phyloP scores from a whole-genome alignment of 768 basidiomycete genomes.

The Mycena polygramma region DNA sequence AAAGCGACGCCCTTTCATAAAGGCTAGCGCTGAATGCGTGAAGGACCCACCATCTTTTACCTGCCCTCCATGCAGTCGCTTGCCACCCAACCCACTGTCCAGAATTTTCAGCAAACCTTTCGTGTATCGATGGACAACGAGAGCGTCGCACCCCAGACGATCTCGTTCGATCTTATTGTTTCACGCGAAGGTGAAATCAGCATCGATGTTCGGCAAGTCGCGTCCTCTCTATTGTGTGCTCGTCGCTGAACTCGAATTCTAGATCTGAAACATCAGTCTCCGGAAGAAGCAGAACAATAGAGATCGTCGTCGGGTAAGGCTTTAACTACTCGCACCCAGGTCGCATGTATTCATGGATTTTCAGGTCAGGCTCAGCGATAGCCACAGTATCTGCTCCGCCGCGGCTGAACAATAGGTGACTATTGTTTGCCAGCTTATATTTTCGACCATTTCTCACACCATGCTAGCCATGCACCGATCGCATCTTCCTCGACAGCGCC shows the following conservation, averaged over 20 bases:
- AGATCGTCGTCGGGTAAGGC: neutral
- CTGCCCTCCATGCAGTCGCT: neutral
- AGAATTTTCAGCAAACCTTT: neutral
- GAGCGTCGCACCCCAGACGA: neutral
- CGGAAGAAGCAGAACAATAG: neutral
- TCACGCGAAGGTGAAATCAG: neutral
- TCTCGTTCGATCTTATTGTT: constrained; percentile 15
- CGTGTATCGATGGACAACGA: neutral
- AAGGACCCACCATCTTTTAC: neutral
- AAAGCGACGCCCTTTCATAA: constrained; percentile 21
- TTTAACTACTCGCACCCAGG: neutral
- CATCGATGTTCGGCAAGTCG: constrained; percentile 5
- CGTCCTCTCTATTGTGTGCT: constrained; percentile 5
- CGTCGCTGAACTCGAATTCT: neutral
- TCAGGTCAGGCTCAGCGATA: neutral
- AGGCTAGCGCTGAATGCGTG: neutral
- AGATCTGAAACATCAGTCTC: neutral
- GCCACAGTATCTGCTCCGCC: neutral
- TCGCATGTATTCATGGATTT: neutral
- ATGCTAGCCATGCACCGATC: neutral
- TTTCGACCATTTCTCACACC: neutral
- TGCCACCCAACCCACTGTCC: neutral
- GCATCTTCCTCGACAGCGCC: neutral
- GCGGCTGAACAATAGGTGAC: neutral
- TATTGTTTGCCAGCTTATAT: neutral